A percentile compares a stretch with the other conserved stretches of the same genome.
These are phyloP conservation scores for Pseudopithomyces maydicus DNA, from an alignment of 2,329 filamentous ascomycete species.

Conservation along the genomic window DNA sequence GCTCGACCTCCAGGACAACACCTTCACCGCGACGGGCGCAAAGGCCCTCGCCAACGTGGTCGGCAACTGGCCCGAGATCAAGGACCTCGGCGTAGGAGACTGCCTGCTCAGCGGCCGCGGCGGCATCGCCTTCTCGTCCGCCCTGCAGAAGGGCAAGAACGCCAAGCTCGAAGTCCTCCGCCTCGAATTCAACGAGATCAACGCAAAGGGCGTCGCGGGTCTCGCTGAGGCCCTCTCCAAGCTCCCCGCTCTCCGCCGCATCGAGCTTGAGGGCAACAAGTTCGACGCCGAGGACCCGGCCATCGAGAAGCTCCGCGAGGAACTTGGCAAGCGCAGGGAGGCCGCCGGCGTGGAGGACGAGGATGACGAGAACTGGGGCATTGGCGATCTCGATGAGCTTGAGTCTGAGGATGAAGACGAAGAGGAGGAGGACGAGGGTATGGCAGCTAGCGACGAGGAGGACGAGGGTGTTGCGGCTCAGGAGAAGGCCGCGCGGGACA, in stretches of 20 bases:
- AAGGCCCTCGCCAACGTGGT: conserved; percentile 78
- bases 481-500: conserved; percentile 54
- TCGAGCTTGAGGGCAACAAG: conserved; percentile 96
- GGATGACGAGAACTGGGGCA: conserved; percentile 55
- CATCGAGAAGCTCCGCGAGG: conserved; percentile 68
- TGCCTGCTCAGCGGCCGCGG: conserved; percentile 82
- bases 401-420: conserved; percentile 87
- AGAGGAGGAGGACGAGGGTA: conserved; percentile 69
- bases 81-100: conserved; percentile 87
- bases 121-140: conserved; percentile 71
- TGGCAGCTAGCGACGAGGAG: conserved; percentile 68
- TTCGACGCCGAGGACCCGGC: conserved; percentile 84
- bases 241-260: conserved; percentile 77
- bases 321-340: conserved; percentile 77
- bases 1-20: conserved; percentile 96
- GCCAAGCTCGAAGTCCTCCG: conserved; percentile 78
- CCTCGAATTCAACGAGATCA: conserved; percentile 95
- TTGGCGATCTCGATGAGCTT: conserved; percentile 73
- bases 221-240: conserved; percentile 71
- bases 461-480: conserved; percentile 61
- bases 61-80: conserved; percentile 73
- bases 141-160: conserved; percentile 77
- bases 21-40: conserved; percentile 83
- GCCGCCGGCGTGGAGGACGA: conserved; percentile 46
- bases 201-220: conserved; percentile 71